Base-by-base conservation (phyloP, 2,329 filamentous ascomycete genomes). In the Aspergillus brasiliensis region DNA sequence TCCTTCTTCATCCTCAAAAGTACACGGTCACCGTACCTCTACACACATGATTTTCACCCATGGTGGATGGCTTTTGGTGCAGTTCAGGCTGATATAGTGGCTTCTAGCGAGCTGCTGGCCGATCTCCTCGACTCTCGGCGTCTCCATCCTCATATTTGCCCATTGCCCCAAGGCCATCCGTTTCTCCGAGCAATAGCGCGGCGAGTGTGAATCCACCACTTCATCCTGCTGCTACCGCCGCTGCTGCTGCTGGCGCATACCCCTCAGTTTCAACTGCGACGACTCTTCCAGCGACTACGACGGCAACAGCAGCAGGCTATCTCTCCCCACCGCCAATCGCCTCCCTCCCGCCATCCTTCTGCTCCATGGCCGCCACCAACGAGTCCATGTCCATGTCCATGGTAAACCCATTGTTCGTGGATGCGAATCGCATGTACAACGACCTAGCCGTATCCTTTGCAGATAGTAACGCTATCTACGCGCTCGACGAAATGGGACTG, bases 131-230 rank as follows among this genome's bases (percentile, higher is more conserved):
- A 40, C 51, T 64, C 7, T 59, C 49, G 21, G 25, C 59, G 2
- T n/a, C 58, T 37, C 23, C 31, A 11, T 13, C 31, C n/a, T 47
- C 59, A 3, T 63, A 66, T 51, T 47, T 66, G 3, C 65, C 65
- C 13, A 66, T 67, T 56, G 65, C 65, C 13, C 65, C 65, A 19
- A 57, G 65, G 37, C 65, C 65, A 3, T 19, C 59, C 13, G 48
- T 62, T 8, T 55, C 63, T n/a, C 15, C 46, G 19, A 21, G 42
- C 34, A 28, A 28, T 47, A n/a, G 49, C 51, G 25, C 58, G 28
- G 38, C 51, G 19, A 27, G 11, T 23, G 10, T 11, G 10, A 34
- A 34, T 13, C 27, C 49, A 13, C 31, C 49, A n/a, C 49, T 31
- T 13, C 48, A 3, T 8, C 25, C 49, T 0, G 17, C 49, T 21